Base-by-base conservation (phyloP, 129 eudicot species). In the Apium graveolens region DNA sequence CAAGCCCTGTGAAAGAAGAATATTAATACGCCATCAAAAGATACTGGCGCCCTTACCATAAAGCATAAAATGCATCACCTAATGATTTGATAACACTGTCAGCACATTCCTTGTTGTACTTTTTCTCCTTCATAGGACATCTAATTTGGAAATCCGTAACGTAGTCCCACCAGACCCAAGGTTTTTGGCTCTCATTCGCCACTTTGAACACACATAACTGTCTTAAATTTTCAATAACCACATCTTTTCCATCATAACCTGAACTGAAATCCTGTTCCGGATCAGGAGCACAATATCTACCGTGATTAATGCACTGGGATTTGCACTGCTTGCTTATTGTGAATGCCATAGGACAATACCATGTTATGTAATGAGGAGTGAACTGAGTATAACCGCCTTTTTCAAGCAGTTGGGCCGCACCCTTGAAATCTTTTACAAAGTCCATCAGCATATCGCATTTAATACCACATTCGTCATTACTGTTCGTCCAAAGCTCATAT, bases 261-360 rank as follows among this genome's bases (percentile, higher is more conserved):
- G 60, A 39, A 62, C 75, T 77, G 70, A 82, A 82, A 78, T 82
- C 85, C 44, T 82, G 85, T 46, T 82, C 85, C 32, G 83, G 83
- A 75, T 81, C 83, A n/a, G 83, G 83, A 63, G 83, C 83, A 75
- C 83, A 81, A 38, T 81, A 81, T 70, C 83, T 75, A 5, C 83
- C 83, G 27, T 81, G 79, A 57, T 81, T 81, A 11, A 75, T 81
- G 70, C 84, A 81, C 32, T 81, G 84, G 7, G 84, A 76, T 42
- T 68, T 80, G 82, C 82, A 80, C 80, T 82, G 86, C 68, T 79
- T 83, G 75, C 86, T 79, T 49, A 83, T 38, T 6, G 80, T 83
- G 43, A 83, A 83, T 29, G 82, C 77, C 49, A 78, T 74, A 21
- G 86, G 86, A 80, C 86, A 83, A 70, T 83, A 83, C 86, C 86